Base-by-base conservation (phyloP, 1,284 basidiomycete genomes). In the Boletus sp. region DNA sequence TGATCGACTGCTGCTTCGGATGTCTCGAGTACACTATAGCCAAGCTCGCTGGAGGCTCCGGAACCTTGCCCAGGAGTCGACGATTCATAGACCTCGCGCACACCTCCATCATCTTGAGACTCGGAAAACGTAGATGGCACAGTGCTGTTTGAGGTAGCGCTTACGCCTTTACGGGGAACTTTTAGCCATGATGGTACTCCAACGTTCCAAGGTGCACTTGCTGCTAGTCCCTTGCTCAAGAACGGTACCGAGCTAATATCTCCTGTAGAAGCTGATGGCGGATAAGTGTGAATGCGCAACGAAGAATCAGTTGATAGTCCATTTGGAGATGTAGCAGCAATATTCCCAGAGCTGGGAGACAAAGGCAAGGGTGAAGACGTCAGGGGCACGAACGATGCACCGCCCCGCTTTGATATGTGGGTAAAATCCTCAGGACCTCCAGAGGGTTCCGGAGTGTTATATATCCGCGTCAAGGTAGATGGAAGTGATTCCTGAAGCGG, bases 21-120 rank as follows among this genome's bases (percentile, higher is more conserved):
- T 1, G 84, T 81, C 65, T 92, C 88, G 36, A 92, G 75, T 18
- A 92, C 79, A 66, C 91, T 92, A 71, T 85, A 92, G 33, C 88
- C 84, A 61, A 90, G 77, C 58, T 92, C 89, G 39, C 77, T 77
- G 29, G 76, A 61, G 60, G 62, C 74, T 73, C 61, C 78, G 69
- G 50, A 61, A 56, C 59, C 63, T 62, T 62, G 65, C 22, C 51
- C 62, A 15, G 49, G 51, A 39, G 55, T 65, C 60, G 46, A 75
- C 62, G 42, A 75, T 67, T 42, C 78, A 67, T 88, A 84, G 49
- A 88, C 77, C 71, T 91, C 89, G 7, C 73, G 74, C 15, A 83
- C 75, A 24, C 73, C 63, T 39, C 65, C 66, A 41, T 66, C 56
- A 37, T 61, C 58, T 20, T 62, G 66, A 2, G 63, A 51, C 1